Conservation (phyloP, 805 yeast genomes). For the Barnettozyma salicaria region DNA sequence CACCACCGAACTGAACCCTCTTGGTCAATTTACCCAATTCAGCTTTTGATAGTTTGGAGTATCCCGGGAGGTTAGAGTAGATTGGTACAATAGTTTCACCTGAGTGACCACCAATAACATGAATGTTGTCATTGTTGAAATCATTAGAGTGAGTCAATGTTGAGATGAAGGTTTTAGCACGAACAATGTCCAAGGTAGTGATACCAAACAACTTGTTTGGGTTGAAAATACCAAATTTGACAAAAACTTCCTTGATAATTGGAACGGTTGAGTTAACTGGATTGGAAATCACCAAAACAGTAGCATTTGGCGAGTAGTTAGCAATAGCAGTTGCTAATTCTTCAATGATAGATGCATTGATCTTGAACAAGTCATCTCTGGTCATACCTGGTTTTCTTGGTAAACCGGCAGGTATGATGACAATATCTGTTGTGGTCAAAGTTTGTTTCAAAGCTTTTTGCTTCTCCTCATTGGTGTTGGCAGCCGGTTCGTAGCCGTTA, state of each 20-base stretch:
- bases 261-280: slow-evolving; percentile 95
- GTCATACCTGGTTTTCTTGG: slow-evolving; percentile 96
- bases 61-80: slow-evolving; percentile 25
- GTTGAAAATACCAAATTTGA: slow-evolving; percentile 59
- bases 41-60: slow-evolving; percentile 16
- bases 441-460: slow-evolving; percentile 32
- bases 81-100: slow-evolving; percentile 93
- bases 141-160: slow-evolving; percentile 22
- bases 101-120: slow-evolving; percentile 92
- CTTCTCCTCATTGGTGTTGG: slow-evolving; percentile 48
- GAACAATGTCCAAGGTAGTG: slow-evolving; percentile 79
- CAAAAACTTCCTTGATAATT: slow-evolving; percentile 74
- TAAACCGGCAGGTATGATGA: slow-evolving; percentile 70
- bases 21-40: slow-evolving; percentile 47
- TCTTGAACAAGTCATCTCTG: slow-evolving; percentile 80
- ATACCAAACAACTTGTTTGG: slow-evolving; percentile 79
- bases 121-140: slow-evolving; percentile 40
- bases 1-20: slow-evolving; percentile 96
- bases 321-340: slow-evolving; percentile 74
- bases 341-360: slow-evolving; percentile 76
- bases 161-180: slow-evolving; percentile 59
- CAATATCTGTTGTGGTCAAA: slow-evolving; percentile 41
- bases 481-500: slow-evolving; percentile 51
- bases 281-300: slow-evolving; percentile 79
- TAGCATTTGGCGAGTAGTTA: slow-evolving; percentile 62